Percentiles rank a stretch among this genome's conserved stretches.
phyloP scores from a whole-genome alignment of 306 rosid genomes.

The Alnus rubra region DNA sequence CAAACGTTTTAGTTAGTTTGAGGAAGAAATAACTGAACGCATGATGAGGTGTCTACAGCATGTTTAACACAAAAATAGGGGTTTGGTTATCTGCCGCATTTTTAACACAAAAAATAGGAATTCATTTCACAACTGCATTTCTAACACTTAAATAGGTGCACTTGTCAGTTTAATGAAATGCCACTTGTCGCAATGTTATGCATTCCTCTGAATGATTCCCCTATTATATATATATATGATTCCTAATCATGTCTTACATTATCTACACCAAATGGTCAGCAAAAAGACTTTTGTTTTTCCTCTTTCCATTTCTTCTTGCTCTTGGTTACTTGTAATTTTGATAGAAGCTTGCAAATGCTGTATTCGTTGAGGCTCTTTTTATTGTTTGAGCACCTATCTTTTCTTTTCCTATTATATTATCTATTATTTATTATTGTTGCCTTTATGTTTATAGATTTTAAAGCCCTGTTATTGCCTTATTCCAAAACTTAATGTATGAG shows the following conservation, averaged over 20 bases:
- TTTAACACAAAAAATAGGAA: too few species aligned
- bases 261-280: not conserved
- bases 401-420: not conserved
- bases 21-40: too few species aligned
- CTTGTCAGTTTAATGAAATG: too few species aligned
- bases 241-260: not conserved
- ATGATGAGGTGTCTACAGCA: too few species aligned
- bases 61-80: too few species aligned
- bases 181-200: too few species aligned
- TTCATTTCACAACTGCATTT: too few species aligned
- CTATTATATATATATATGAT: too few species aligned
- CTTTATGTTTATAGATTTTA: not conserved
- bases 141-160: too few species aligned
- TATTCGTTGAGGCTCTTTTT: not conserved
- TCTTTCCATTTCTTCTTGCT: not conserved
- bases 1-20: too few species aligned
- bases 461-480: not conserved
- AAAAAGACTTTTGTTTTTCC: not conserved
- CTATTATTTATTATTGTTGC: not conserved
- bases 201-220: too few species aligned
- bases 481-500: not conserved
- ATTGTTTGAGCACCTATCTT: not conserved
- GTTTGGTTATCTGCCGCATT: too few species aligned
- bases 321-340: not conserved
- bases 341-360: not conserved